phyloP scores from a whole-genome alignment of 345 rosid genomes.

The Eucalyptus sp. region DNA sequence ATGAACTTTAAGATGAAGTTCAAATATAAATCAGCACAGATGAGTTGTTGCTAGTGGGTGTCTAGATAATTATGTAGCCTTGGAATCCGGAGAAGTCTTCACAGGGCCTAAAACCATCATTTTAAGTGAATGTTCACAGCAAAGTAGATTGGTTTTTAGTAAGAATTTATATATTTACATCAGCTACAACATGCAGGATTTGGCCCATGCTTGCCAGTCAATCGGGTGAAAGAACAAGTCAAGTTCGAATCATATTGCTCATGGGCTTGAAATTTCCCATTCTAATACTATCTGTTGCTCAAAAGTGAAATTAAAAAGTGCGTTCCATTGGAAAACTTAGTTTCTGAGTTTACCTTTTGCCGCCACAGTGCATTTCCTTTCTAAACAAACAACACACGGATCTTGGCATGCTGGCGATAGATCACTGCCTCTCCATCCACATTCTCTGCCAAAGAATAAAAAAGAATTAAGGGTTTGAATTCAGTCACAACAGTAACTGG shows the following conservation, averaged over 20 bases:
- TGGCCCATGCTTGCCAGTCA: not conserved
- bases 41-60: not conserved
- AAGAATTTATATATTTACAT: not conserved
- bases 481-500: not conserved
- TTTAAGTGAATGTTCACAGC: not conserved
- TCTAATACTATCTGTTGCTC: not conserved
- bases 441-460: slow-evolving; percentile 45
- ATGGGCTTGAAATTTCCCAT: not conserved
- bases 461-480: not conserved
- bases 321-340: not conserved
- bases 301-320: not conserved
- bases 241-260: not conserved
- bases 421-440: slow-evolving; percentile 69
- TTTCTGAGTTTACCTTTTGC: slow-evolving; percentile 47
- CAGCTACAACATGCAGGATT: not conserved
- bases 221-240: not conserved
- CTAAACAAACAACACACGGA: slow-evolving; percentile 82
- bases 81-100: not conserved
- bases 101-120: not conserved
- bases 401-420: slow-evolving; percentile 43
- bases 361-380: slow-evolving; percentile 68
- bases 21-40: not conserved
- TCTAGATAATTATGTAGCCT: not conserved
- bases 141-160: not conserved
- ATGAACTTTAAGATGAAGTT: not conserved